Base-by-base conservation (phyloP, 805 yeast species). In the Nakazawaea ishiwadae region DNA sequence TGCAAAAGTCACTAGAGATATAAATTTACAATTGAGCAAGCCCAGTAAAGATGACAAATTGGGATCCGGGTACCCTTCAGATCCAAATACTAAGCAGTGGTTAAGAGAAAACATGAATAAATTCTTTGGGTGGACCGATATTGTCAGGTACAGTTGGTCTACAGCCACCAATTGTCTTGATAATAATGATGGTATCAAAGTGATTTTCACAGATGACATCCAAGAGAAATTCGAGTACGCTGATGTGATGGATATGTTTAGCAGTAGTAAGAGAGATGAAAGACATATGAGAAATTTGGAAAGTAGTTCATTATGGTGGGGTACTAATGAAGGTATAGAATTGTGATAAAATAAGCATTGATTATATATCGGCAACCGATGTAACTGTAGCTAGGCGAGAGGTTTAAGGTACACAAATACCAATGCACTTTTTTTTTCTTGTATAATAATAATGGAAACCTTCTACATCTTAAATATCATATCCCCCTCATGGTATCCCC, bases 1-100 rank as follows among this genome's bases (percentile, higher is more conserved):
- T 35, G 99, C 99, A 8, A 93, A 93, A 57, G 99, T 93, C 5
- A 89, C 98, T 0, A 74, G 99, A 55, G 99, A 93, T 58, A 60
- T 75, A 35, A 71, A 75, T 31, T 61, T 84, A 46, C 49, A 62
- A 26, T 52, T 58, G 49, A 65, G 53, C 47, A 60, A 60, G 37
- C 48, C 56, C 48, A 47, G 46, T 12, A 60, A 55, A 29, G 50
- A 68, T 9, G 56, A 51, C 39, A 65, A 61, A 23, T 78, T 81
- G 64, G 99, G 99, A 1, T 85, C 95, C 0, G 99, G 99, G 1
- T 93, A 93, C 59, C 98, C 99, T 0, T 76, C 90, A 3, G 99
- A 93, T 60, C 95, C 96, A 3, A 76, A 77, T 47, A 91, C 99
- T 0, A 71, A 75, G n/a, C 52, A 52, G 28, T 93, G 96, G 96